Evolutionary conservation across 2,329 filamentous ascomycete species (phyloP), one percentile per base, ranked within the genome.

Genomic region (Fusarium mexicanum): DNA sequence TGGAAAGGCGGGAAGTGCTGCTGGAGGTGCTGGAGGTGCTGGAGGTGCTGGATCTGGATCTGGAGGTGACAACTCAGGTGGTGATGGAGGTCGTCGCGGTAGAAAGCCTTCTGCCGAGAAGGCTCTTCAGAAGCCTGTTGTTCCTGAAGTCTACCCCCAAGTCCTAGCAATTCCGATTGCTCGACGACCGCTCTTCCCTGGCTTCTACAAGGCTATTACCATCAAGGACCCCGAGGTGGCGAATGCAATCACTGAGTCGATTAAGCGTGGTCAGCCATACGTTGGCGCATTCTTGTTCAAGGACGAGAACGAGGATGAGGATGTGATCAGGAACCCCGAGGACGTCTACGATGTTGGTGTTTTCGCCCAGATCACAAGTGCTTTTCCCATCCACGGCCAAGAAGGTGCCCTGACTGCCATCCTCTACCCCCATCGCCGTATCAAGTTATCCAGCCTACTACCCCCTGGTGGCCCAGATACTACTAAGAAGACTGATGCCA

Each of bases 121-220:
- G 79, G 91, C 93, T 31, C 87, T 98, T 44, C 91, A 94, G 78
- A 98, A 98, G 84, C 93, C 95, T 4, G 90, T 92, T 6, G 93
- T 98, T 20, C 96, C 96, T 20, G 96, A 99, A 71, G 92, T 98
- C 48, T 99, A 99, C 81, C 96, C 96, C 8, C 96, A 98, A 81
- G 95, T 99, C 63, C 94, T 99, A 89, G 96, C 96, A 5, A 97
- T 99, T 64, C 96, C 96, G 13, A 98, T 99, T 78, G 93, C 94
- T 35, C 95, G 97, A 82, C 90, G 96, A 61, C 96, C 96, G 17
- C 86, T 99, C 18, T 99, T 98, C 84, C 96, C 96, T 3, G 96
- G 96, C 3, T 99, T 98, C 84, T 99, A 99, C 86, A 99, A 99
- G 84, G 96, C 96, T 16, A 96, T 99, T 76, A 99, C 96, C 8